Evolutionary conservation across 371 early-diverging fungal genomes (phyloP), one percentile per base, ranked within the genome.

Genomic region (Mortierella sp.): DNA sequence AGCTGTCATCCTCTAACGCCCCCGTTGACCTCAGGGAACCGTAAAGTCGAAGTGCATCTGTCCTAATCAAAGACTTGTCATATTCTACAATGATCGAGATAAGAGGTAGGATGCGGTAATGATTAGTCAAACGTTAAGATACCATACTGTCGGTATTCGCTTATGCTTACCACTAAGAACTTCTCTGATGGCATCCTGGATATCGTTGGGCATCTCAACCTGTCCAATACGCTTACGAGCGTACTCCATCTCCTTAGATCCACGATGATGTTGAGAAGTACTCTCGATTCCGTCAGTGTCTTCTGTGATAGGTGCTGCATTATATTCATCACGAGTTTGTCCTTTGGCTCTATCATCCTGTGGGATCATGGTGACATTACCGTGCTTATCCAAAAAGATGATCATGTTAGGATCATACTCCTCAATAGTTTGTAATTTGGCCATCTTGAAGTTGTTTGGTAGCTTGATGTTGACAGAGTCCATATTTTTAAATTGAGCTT

Each of bases 221-320:
- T 89, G 85, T 2, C 94, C 94, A 28, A 92, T 90, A 60, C 92
- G 88, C 61, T 94, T 94, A 33, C 89, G 83, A 8, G 93, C 94
- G 73, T 91, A 93, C n/a, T 86, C 83, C 32, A 90, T 90, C 72
- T 93, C 93, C n/a, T 86, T 84, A 9, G 94, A 91, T 52, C 92
- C 88, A 48, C 94, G 88, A 11, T 79, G 79, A 60, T 67, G 58
- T 0, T 58, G 57, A 21, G 57, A 24, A n/a, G 24, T 47, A 5
- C 67, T 48, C 21, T 67, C 45, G 2, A 9, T 3, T 13, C 11
- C 65, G 10, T 41, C 63, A 22, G 47, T 19, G 13, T 52, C 66
- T 15, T 16, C 50, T 8, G 21, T 57, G 21, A 47, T 40, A 33
- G 57, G 15, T 1, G 50, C 16, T 3, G 64, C 63, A 19, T 72